A percentile compares a stretch with the other conserved stretches of the same genome.
Conservation (phyloP, 2,329 filamentous ascomycete genomes). For the Arthrobotrys sphaeroides region DNA sequence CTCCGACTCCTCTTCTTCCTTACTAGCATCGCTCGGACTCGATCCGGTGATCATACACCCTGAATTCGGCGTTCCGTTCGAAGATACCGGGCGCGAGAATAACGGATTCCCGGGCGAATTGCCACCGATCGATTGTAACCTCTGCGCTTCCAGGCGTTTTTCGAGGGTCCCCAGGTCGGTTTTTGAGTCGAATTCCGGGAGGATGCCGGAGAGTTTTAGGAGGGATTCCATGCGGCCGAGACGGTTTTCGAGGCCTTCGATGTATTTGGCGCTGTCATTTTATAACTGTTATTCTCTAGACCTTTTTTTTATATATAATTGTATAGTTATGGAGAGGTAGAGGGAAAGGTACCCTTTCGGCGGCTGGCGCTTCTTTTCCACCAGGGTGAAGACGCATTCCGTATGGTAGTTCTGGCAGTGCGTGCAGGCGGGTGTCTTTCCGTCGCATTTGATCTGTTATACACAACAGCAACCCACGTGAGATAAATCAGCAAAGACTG, state of each 20-base stretch:
- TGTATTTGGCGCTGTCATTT: conserved; percentile 92
- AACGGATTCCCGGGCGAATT: conserved; percentile 49
- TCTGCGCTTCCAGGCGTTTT: conserved; percentile 78
- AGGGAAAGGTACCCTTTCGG: conserved; percentile 82
- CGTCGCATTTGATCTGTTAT: conserved; percentile 79
- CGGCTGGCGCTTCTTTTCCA: conserved; percentile 97
- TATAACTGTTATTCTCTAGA: conserved; percentile 77
- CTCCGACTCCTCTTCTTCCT: conserved; percentile 77
- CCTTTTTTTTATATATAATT: conserved; percentile 77
- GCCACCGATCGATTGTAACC: conserved; percentile 70
- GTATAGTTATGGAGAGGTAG: neutral
- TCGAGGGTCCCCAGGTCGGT: conserved; percentile 74
- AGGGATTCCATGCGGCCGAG: conserved; percentile 84
- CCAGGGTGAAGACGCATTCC: conserved; percentile 95
- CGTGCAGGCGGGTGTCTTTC: conserved; percentile 85
- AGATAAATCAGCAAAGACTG: neutral
- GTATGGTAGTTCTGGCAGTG: conserved; percentile 99
- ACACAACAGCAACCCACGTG: neutral
- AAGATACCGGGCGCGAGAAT: conserved; percentile 65
- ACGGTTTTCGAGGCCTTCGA: conserved; percentile 84
- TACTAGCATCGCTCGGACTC: conserved; percentile 66
- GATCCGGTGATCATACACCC: conserved; percentile 65
- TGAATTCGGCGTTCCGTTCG: conserved; percentile 57
- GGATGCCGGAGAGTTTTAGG: conserved; percentile 72
- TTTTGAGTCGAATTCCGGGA: conserved; percentile 83